Conservation (phyloP, 1,284 basidiomycete species). For the Rhodotorula sp. region DNA sequence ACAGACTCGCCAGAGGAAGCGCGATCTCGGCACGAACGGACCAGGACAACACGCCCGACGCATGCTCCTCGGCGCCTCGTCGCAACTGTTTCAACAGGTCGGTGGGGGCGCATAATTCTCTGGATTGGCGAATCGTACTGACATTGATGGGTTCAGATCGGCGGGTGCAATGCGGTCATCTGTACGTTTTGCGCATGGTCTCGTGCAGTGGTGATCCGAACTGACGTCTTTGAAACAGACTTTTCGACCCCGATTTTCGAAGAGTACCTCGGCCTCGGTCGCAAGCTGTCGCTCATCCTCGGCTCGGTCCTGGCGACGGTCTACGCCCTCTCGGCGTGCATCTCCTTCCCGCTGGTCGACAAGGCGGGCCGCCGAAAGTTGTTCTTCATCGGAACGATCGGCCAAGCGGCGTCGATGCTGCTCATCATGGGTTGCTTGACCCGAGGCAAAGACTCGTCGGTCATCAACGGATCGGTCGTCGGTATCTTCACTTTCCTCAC, state of each 20-base stretch:
- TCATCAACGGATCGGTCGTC: constrained; percentile 46
- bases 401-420: constrained; percentile 55
- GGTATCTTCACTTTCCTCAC: constrained; percentile 54
- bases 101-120: constrained; percentile 48
- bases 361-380: constrained; percentile 54
- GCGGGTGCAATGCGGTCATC: constrained; percentile 52
- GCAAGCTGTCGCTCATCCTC: constrained; percentile 52
- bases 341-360: constrained; percentile 55
- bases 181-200: neutral
- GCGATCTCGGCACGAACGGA: constrained; percentile 52
- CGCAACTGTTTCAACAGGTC: constrained; percentile 56
- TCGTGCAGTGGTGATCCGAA: too few species aligned
- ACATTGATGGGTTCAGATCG: too few species aligned
- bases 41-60: constrained; percentile 55
- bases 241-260: constrained; percentile 52
- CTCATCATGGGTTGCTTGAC: constrained; percentile 54
- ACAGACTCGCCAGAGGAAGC: constrained; percentile 31
- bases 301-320: constrained; percentile 45
- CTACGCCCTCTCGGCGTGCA: constrained; percentile 54
- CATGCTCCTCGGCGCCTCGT: constrained; percentile 54
- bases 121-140: too few species aligned
- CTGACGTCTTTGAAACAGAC: constrained; percentile 45
- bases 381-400: constrained; percentile 55
- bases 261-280: constrained; percentile 50
- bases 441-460: constrained; percentile 21